Base-by-base conservation (phyloP, 257 asterid species). In the Nicotiana sylvestris region DNA sequence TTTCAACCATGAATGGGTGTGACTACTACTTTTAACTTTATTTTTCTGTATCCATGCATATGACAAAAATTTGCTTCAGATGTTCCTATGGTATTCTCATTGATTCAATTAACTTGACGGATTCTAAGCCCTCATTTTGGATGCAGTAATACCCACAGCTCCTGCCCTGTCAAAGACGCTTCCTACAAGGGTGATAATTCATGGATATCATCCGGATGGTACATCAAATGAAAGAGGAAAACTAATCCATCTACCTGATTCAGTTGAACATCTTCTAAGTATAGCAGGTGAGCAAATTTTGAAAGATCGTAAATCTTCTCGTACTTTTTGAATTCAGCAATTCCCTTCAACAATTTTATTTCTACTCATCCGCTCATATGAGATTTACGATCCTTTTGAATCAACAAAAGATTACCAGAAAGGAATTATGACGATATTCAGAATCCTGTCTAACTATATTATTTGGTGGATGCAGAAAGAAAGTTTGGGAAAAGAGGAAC, bases 231-330 rank as follows among this genome's bases (percentile, higher is more conserved):
- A 87, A 80, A 91, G 90, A 86, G 84, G 81, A 70, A 92, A 88
- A 86, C 93, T 96, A 66, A 89, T 95, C 84, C 93, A 92, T 91
- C 97, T 94, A 82, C 99, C 99, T 12, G 88, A 87, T 82, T 89
- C 98, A 80, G 65, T 92, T 60, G 91, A 93, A 74, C 91, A 88
- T 68, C 95, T 96, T 81, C 88, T 94, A 86, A 82, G 72, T 81
- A 86, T 93, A 84, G 97, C 98, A 88, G 98, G 99, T 68, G 53
- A 68, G 6, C 6, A 13, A 33, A 68, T 32, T 9, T 16, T 15
- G 25, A 30, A 66, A 30, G n/a, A 30, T 64, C 29, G 4, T 30
- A 5, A 11, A 6, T 30, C 12, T 10, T 30, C 72, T 43, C 11
- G 11, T 43, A 43, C 49, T 7, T 43, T 43, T 43, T 8, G 49